Conservation (phyloP, 305 asterid genomes). For the Nicotiana rustica region DNA sequence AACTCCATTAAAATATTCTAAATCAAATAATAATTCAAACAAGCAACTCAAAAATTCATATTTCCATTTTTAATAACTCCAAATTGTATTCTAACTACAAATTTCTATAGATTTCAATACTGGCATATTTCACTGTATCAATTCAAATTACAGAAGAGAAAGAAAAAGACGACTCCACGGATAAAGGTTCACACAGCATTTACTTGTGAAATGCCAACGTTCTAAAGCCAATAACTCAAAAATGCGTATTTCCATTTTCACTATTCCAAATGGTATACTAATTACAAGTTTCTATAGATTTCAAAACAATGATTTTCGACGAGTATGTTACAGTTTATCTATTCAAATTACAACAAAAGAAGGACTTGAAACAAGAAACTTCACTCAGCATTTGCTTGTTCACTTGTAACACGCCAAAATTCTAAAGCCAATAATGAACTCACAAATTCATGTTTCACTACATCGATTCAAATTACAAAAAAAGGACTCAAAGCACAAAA, state of each 20-base stretch:
- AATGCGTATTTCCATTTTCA: neutral
- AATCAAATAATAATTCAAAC: slow-evolving; percentile 20
- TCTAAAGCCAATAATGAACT: no score
- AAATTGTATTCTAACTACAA: neutral
- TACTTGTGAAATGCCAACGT: neutral
- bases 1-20: neutral
- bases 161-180: neutral
- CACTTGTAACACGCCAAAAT: neutral
- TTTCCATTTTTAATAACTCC: neutral
- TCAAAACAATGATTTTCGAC: neutral
- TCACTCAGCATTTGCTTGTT: neutral
- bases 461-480: neutral
- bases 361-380: neutral
- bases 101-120: neutral
- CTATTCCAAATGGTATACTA: neutral
- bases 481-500: neutral
- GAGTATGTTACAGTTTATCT: neutral
- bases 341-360: no score
- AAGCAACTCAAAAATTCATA: neutral
- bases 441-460: neutral
- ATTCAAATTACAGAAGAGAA: neutral
- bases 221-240: neutral
- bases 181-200: slow-evolving; percentile 12
- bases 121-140: neutral
- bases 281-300: neutral